phyloP scores from a whole-genome alignment of 371 early-diverging fungal genomes.

The Thermomucor indicae-seudaticae region DNA sequence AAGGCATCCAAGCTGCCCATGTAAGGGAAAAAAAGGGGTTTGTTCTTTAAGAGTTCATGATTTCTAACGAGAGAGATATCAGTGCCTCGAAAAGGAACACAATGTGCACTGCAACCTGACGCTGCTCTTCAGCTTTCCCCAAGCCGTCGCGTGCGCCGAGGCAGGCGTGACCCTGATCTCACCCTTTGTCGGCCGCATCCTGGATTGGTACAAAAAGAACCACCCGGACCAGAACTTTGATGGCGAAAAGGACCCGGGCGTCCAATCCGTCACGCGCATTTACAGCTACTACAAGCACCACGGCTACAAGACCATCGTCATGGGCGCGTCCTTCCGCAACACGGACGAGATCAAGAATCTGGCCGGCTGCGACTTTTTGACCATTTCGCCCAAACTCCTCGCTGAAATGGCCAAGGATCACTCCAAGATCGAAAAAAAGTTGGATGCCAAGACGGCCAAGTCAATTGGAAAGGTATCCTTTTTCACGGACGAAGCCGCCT shows the following conservation, averaged over 20 bases:
- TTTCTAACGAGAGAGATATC: background rate
- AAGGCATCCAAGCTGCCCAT: slow-evolving; percentile 97
- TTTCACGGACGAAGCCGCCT: slow-evolving; percentile 72
- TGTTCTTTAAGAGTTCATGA: background rate
- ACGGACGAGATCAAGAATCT: slow-evolving; percentile 94
- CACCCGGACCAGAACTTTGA: slow-evolving; percentile 74
- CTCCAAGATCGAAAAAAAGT: slow-evolving; percentile 63
- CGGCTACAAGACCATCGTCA: slow-evolving; percentile 97
- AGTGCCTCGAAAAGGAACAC: slow-evolving; percentile 76
- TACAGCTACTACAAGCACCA: slow-evolving; percentile 98
- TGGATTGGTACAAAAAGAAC: slow-evolving; percentile 95
- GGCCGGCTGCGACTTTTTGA: slow-evolving; percentile 95
- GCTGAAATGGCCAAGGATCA: slow-evolving; percentile 65
- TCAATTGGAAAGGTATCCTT: slow-evolving; percentile 59
- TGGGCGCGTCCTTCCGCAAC: slow-evolving; percentile 99
- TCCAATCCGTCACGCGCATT: slow-evolving; percentile 85
- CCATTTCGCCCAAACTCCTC: slow-evolving; percentile 90
- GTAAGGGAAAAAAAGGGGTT: slow-evolving; percentile 13
- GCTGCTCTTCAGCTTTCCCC: slow-evolving; percentile 88
- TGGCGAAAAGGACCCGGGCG: slow-evolving; percentile 87
- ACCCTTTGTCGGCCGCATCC: slow-evolving; percentile 98
- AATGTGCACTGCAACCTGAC: slow-evolving; percentile 98
- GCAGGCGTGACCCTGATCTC: slow-evolving; percentile 96
- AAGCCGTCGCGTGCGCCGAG: slow-evolving; percentile 98
- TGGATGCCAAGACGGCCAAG: slow-evolving; percentile 66